Evolutionary conservation across 768 basidiomycete genomes (phyloP), one percentile per base, ranked within the genome.

Genomic region (Tephrocybe sp.): DNA sequence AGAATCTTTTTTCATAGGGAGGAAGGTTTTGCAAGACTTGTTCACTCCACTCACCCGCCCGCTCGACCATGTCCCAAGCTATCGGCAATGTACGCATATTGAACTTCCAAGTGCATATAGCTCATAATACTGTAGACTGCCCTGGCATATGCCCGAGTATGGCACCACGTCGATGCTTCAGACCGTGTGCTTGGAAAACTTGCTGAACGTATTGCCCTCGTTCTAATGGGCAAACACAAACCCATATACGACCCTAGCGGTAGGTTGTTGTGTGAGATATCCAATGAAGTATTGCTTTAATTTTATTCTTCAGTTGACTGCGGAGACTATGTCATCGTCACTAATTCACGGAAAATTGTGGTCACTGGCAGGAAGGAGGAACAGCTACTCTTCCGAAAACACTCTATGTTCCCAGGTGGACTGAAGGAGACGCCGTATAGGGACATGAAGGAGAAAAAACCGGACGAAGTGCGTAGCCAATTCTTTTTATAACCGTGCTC

Each of bases 181-280:
- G 89, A 91, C 59, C 84, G 94, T 31, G 75, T 94, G n/a, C 77
- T 98, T 15, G 97, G 97, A 64, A 92, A 94, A 75, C 79, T 98
- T 9, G 94, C 97, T 5, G 86, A 90, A 59, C 80, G 92, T 29
- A 97, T 99, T 59, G 95, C 97, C 3, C 80, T 91, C 50, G 93
- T 94, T 25, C 78, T 99, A 39, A 97, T 97, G 95, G 97, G 95
- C 63, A 99, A 98, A 71, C 94, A 98, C 68, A 99, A 98, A 64
- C 94, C 95, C 5, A 91, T 94, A 33, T 98, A 91, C 61, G 93
- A 98, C 69, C 92, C 91, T 9, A 79, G 86, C 56, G 82, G 95
- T 93, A 54, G 50, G 86, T 71, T 6, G 33, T n/a, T n/a, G 15
- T 4, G 8, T 4, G 8, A 34, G 15, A 12, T 30, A 7, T 30